Evolutionary conservation across 306 rosid species (phyloP).

Genomic region (Parietaria judaica): DNA sequence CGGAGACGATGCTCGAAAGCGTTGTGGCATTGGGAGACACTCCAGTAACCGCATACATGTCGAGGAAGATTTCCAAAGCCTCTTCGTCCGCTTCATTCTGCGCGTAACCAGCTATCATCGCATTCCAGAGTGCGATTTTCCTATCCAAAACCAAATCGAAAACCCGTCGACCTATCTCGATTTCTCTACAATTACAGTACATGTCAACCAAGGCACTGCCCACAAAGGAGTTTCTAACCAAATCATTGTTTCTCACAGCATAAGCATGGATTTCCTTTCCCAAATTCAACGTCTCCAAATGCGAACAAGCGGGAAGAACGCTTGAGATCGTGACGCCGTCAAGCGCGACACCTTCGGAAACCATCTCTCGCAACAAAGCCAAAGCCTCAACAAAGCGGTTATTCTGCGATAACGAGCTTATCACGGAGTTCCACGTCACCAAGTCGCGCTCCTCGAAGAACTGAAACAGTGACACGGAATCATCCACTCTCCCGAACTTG

Average conservation of each 20-base stretch:
- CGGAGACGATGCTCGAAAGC: constrained; percentile 64
- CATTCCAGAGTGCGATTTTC: constrained; percentile 60
- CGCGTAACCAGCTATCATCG: constrained; percentile 68
- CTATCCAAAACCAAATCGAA: constrained; percentile 36
- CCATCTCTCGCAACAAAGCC: constrained; percentile 36
- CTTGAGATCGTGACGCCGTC: constrained; percentile 75
- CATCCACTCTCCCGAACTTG: constrained; percentile 41
- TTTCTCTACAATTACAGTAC: constrained; percentile 67
- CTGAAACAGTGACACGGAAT: constrained; percentile 51
- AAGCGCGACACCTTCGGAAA: constrained; percentile 43
- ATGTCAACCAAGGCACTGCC: constrained; percentile 78
- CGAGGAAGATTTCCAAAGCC: constrained; percentile 55
- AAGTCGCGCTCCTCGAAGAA: constrained; percentile 56
- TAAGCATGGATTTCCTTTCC: constrained; percentile 68
- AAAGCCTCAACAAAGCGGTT: constrained; percentile 57
- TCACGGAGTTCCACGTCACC: constrained; percentile 74
- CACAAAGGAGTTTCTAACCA: constrained; percentile 56
- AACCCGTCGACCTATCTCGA: constrained; percentile 46
- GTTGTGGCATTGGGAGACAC: constrained; percentile 54
- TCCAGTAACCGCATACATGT: constrained; percentile 38
- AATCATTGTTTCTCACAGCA: constrained; percentile 38
- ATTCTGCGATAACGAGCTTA: constrained; percentile 67
- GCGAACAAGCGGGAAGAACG: constrained; percentile 77
- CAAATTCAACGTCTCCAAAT: constrained; percentile 49
- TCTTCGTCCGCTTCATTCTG: constrained; percentile 51